Conservation (phyloP, 2,329 filamentous ascomycete species). For the Fusarium sp. region DNA sequence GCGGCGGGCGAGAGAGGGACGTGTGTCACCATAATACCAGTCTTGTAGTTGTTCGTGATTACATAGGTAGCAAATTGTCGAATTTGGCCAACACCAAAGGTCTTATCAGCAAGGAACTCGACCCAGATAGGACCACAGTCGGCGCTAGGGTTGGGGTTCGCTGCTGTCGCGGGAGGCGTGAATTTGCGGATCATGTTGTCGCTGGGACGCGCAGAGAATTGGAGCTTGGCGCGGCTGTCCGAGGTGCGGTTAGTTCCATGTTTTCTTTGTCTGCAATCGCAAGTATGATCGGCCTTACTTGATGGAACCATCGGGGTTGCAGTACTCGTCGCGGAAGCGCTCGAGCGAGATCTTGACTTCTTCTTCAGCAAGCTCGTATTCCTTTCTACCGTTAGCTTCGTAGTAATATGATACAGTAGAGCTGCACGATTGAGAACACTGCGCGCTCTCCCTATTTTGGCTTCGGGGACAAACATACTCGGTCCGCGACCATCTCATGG, state of each 20-base stretch:
- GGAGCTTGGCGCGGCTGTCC: conserved; percentile 82
- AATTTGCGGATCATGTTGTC: conserved; percentile 87
- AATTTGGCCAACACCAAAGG: conserved; percentile 91
- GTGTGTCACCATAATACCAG: conserved; percentile 90
- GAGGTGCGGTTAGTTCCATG: conserved; percentile 8
- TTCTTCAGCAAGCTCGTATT: conserved; percentile 91
- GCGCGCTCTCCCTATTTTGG: conserved; percentile 17
- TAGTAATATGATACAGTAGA: background rate
- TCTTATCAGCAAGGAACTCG: conserved; percentile 86
- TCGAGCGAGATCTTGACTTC: conserved; percentile 89
- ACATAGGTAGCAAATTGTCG: conserved; percentile 89
- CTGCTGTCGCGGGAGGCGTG: conserved; percentile 76
- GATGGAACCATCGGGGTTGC: conserved; percentile 78
- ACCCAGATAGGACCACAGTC: conserved; percentile 92
- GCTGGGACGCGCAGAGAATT: conserved; percentile 88
- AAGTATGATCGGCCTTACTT: conserved; percentile 68
- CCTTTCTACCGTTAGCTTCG: conserved; percentile 65
- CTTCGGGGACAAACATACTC: conserved; percentile 66
- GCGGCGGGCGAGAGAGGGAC: conserved; percentile 87
- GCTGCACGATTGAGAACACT: conserved; percentile 5
- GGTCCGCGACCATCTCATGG: conserved; percentile 93
- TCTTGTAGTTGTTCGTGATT: conserved; percentile 83
- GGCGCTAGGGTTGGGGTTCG: conserved; percentile 76
- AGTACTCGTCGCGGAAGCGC: conserved; percentile 81
- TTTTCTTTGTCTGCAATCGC: conserved; percentile 2